These are phyloP conservation scores for Nakazawaea laoshanensis DNA, from an alignment of 805 yeast genomes.

Conservation along the genomic window DNA sequence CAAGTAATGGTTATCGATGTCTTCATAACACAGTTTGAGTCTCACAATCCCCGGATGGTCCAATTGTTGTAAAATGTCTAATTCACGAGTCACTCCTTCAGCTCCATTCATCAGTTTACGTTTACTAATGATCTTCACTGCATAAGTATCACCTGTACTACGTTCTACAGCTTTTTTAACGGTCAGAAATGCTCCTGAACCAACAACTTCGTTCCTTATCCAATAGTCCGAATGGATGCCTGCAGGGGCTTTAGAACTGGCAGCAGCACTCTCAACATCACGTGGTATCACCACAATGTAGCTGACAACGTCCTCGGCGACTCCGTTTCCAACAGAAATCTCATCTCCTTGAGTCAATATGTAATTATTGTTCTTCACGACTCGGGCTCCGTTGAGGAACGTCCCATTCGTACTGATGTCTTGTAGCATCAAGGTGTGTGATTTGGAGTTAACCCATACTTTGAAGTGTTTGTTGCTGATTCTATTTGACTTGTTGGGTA, in stretches of 20 bases:
- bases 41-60: conserved; percentile 82
- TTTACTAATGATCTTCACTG: conserved; percentile 84
- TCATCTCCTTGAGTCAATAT: conserved; percentile 89
- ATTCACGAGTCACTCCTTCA: conserved; percentile 79
- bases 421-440: conserved; percentile 45
- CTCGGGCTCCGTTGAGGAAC: conserved; percentile 62
- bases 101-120: conserved; percentile 71
- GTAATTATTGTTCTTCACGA: conserved; percentile 73
- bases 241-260: conserved; percentile 18
- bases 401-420: conserved; percentile 93
- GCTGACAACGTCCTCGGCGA: conserved; percentile 54
- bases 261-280: conserved; percentile 25
- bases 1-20: conserved; percentile 67
- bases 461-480: conserved; percentile 66
- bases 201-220: conserved; percentile 77
- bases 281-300: conserved; percentile 43
- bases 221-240: conserved; percentile 45
- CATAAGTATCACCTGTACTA: conserved; percentile 75
- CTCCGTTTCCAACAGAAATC: conserved; percentile 83
- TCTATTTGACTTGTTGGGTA: conserved; percentile 52
- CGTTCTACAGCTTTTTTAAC: conserved; percentile 89
- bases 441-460: conserved; percentile 57
- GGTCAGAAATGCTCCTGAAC: conserved; percentile 98
- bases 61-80: conserved; percentile 67
- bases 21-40: conserved; percentile 80